Base-by-base conservation (phyloP, 225 moss, liverwort and hornwort genomes). In the Climacium dendroides region DNA sequence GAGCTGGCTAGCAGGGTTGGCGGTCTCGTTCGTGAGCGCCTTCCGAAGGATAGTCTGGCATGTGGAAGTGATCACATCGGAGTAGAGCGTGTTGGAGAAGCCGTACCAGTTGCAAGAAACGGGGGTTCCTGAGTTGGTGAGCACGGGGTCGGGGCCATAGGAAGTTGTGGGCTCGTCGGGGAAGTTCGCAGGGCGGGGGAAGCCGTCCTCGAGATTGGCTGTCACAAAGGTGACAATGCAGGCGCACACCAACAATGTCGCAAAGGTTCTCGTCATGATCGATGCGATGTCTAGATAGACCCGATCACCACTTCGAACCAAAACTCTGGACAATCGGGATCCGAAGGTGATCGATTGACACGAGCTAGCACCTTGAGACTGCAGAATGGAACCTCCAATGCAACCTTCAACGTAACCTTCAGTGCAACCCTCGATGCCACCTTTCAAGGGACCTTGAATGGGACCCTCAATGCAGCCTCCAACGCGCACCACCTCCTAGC, bases 31-130 rank as follows among this genome's bases (percentile, higher is more conserved):
- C 32, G 81, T 77, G 78, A 91, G 87, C 82, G 78, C 87, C 16
- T 24, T 41, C 29, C 91, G 89, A 18, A 87, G 72, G 6, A 16
- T 59, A 10, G n/a, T 26, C 85, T 87, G 89, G 64, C 91, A 91
- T 5, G 5, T 2, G 6, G 64, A 6, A 2, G 76, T 81, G 3
- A 16, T 9, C 30, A 7, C 11, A 0, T 57, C 52, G 23, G 72
- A 0, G 87, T 43, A 91, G 29, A 91, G 91, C 20, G 59, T 6
- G 78, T 82, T 91, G 15, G 87, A 87, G 72, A 91, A 91, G 7
- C 91, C 91, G 14, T 64, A 91, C 91, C 91, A 91, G 5, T 55
- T 43, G 78, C 91, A 91, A 23, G 57, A 73, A 41, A 32, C 65
- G 10, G 26, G 1, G 5, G 23, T 5, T 13, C 67, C 85, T 12